Conservation (phyloP, 176 grass and related monocot species). For the Secale cereale region DNA sequence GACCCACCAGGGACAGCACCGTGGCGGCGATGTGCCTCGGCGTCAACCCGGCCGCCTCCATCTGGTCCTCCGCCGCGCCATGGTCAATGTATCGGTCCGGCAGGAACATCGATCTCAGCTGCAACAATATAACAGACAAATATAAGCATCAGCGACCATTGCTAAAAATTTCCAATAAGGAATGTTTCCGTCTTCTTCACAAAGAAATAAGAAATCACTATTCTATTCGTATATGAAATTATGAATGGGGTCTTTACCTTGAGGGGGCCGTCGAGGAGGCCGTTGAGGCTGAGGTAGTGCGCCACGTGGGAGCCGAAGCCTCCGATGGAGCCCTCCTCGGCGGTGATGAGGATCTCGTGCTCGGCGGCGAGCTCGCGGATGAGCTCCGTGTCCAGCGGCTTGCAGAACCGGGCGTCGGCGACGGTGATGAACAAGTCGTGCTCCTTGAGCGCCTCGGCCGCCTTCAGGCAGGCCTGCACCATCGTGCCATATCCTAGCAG, state of each 20-base stretch:
- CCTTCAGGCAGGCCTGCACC: slow-evolving; percentile 79
- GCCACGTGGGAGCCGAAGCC: slow-evolving; percentile 86
- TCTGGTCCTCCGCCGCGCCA: slow-evolving; percentile 73
- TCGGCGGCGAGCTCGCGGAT: slow-evolving; percentile 57
- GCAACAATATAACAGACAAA: slow-evolving; percentile 12
- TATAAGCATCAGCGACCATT: neutral
- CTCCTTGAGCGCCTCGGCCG: slow-evolving; percentile 54
- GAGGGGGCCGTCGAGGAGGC: slow-evolving; percentile 74
- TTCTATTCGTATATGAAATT: neutral
- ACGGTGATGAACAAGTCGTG: slow-evolving; percentile 66
- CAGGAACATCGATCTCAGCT: slow-evolving; percentile 93
- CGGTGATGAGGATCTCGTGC: slow-evolving; percentile 84
- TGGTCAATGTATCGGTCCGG: slow-evolving; percentile 93
- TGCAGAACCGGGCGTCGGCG: slow-evolving; percentile 81
- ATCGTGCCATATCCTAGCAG: slow-evolving; percentile 81
- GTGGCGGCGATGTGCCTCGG: slow-evolving; percentile 77
- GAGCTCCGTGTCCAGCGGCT: slow-evolving; percentile 70
- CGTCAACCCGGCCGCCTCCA: slow-evolving; percentile 80
- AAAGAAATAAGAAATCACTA: too few relatives aligned
- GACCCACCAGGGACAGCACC: slow-evolving; percentile 75
- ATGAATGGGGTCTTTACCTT: slow-evolving; percentile 46
- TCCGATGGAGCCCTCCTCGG: slow-evolving; percentile 82
- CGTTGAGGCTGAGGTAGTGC: slow-evolving; percentile 73
- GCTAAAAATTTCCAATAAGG: too few relatives aligned
- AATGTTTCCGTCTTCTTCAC: neutral